Conservation (phyloP, 148 eudicot species). For the Rhododendron mucronatum region DNA sequence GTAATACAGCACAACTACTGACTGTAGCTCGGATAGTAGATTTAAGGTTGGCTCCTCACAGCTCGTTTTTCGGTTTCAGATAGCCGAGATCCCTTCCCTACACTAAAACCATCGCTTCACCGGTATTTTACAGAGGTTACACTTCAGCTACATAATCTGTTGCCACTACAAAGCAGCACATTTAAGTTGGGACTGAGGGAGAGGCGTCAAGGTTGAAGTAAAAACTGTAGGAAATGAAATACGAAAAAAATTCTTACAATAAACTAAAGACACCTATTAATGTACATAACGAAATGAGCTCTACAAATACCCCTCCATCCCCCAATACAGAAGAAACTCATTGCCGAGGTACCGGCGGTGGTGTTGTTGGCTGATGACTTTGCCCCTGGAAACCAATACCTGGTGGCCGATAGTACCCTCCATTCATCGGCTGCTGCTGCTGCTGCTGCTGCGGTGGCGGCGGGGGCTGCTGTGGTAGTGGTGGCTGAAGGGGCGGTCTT, state of each 20-base stretch:
- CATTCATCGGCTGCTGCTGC: slow-evolving; percentile 35
- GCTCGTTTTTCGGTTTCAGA: background rate
- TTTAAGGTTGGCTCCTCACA: background rate
- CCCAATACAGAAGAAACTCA: slow-evolving; percentile 16
- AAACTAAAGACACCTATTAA: slow-evolving; percentile 14
- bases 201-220: background rate
- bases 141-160: background rate
- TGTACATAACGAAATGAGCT: slow-evolving; percentile 12
- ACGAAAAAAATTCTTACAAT: background rate
- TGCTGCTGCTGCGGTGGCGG: slow-evolving; percentile 18
- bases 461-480: slow-evolving; percentile 28
- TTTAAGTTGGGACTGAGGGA: background rate
- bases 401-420: slow-evolving; percentile 65
- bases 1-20: background rate
- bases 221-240: background rate
- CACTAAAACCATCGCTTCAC: background rate
- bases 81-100: background rate
- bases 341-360: slow-evolving; percentile 75
- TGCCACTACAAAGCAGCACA: slow-evolving; percentile 10
- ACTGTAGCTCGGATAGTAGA: background rate
- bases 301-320: background rate
- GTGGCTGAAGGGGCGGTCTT: slow-evolving; percentile 43
- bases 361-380: slow-evolving; percentile 60
- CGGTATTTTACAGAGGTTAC: slow-evolving; percentile 14
- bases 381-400: slow-evolving; percentile 74